Evolutionary conservation across 768 basidiomycete genomes (phyloP), one percentile per base, ranked within the genome.

Genomic region (Serendipita sp.): DNA sequence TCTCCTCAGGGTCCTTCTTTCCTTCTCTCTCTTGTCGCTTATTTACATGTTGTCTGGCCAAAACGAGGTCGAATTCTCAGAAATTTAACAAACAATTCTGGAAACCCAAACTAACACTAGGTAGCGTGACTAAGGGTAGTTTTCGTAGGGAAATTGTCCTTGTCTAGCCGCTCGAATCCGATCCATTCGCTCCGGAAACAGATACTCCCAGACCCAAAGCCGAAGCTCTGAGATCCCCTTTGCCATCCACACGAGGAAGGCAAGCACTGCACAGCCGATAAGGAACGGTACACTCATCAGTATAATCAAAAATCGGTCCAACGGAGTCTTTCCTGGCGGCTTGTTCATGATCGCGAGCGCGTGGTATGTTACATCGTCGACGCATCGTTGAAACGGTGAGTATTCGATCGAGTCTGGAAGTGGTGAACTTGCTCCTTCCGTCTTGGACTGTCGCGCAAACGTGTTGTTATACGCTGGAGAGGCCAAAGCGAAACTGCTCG

Each of bases 391-490:
- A 36, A 60, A 60, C 11, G 23, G 28, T 35, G 56, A 60, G n/a
- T 32, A 8, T 10, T 36, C 16, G 23, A 60, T 60, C 8, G 1
- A 23, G 8, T 60, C 56, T n/a, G 56, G 56, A 13, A 41, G 38
- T 41, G 38, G 38, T 41, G 38, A 41, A 41, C 38, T 13, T 13
- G 48, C 5, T 51, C 7, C 48, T 7, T 51, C 35, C 5, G n/a
- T 52, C 48, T 8, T n/a, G 16, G 28, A 7, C 15, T 30, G 3
- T 35, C 56, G 56, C 3, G 23, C 34, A 60, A 28, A 28, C 23
- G 64, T 45, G 60, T 67, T 65, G 56, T 67, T 67, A 64, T 67
- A 67, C 2, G 47, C 44, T 8, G 52, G 44, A 13, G 64, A 64
- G 44, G 64, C 58, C n/a, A 67, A 64, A 32, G 58, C 66, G 32